These are phyloP conservation scores for Camellia japonica DNA, from an alignment of 148 eudicot genomes.

Conservation along the genomic window DNA sequence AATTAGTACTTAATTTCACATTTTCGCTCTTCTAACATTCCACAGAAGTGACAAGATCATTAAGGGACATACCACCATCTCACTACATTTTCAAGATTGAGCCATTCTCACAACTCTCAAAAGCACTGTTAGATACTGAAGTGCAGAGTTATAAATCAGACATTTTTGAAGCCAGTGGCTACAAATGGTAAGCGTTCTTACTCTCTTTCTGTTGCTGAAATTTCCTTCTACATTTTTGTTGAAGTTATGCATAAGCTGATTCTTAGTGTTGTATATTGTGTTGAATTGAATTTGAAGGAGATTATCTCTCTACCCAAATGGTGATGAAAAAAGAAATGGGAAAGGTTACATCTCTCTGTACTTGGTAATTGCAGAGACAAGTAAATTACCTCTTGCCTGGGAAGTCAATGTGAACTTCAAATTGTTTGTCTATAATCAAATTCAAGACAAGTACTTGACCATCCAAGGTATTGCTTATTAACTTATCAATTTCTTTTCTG, in stretches of 20 bases:
- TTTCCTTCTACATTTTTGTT: neutral
- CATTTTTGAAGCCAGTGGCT: neutral
- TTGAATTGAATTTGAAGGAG: neutral
- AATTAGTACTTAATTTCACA: too few species aligned
- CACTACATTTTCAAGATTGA: too few species aligned
- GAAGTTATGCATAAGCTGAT: neutral
- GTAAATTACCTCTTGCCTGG: neutral
- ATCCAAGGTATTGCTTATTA: too few species aligned
- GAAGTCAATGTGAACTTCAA: neutral
- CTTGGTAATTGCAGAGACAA: neutral
- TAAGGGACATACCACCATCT: too few species aligned
- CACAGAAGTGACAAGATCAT: too few species aligned
- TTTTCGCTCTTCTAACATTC: too few species aligned
- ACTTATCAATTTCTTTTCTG: too few species aligned
- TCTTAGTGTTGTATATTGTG: neutral
- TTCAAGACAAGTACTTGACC: too few species aligned
- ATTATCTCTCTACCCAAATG: slow-evolving; percentile 2
- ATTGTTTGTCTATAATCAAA: too few species aligned
- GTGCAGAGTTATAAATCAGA: neutral
- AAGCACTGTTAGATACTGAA: too few species aligned
- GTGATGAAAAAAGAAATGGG: neutral
- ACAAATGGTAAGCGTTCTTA: neutral
- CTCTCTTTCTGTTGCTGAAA: neutral
- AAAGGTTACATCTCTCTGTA: neutral
- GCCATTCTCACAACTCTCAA: too few species aligned